These are phyloP conservation scores for Phoma sp. DNA, from an alignment of 2,329 filamentous ascomycete genomes.

Conservation along the genomic window DNA sequence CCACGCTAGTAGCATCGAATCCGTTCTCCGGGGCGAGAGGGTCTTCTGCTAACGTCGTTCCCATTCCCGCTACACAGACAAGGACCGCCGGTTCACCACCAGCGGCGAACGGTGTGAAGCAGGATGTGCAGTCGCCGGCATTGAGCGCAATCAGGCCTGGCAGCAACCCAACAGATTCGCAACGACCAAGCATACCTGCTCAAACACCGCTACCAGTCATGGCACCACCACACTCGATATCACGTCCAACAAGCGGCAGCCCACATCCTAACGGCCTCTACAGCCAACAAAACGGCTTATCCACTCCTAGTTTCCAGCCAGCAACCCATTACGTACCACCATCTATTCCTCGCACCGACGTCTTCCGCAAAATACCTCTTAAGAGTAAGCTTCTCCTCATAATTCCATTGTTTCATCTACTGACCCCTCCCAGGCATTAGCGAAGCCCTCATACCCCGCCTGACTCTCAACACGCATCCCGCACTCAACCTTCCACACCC, in stretches of 20 bases:
- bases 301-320: slow-evolving; percentile 41
- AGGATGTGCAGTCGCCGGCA: slow-evolving; percentile 54
- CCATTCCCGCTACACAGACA: slow-evolving; percentile 25
- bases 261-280: slow-evolving; percentile 49
- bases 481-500: slow-evolving; percentile 66
- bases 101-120: slow-evolving; percentile 45
- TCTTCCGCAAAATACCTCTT: slow-evolving; percentile 43
- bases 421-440: slow-evolving; percentile 39
- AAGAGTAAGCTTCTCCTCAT: slow-evolving; percentile 53
- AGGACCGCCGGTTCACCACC: slow-evolving; percentile 44
- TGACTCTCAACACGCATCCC: slow-evolving; percentile 73
- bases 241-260: slow-evolving; percentile 49
- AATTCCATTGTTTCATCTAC: not conserved
- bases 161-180: slow-evolving; percentile 44
- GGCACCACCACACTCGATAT: slow-evolving; percentile 47
- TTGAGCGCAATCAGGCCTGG: slow-evolving; percentile 47
- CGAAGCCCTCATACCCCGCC: slow-evolving; percentile 70
- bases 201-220: slow-evolving; percentile 46
- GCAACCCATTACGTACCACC: slow-evolving; percentile 40
- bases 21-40: slow-evolving; percentile 38
- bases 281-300: slow-evolving; percentile 31
- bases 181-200: slow-evolving; percentile 37
- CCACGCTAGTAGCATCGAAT: slow-evolving; percentile 35
- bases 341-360: slow-evolving; percentile 38
- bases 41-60: slow-evolving; percentile 27